Evolutionary conservation across 2,329 filamentous ascomycete species (phyloP).

Genomic region (Lachnellula arida): DNA sequence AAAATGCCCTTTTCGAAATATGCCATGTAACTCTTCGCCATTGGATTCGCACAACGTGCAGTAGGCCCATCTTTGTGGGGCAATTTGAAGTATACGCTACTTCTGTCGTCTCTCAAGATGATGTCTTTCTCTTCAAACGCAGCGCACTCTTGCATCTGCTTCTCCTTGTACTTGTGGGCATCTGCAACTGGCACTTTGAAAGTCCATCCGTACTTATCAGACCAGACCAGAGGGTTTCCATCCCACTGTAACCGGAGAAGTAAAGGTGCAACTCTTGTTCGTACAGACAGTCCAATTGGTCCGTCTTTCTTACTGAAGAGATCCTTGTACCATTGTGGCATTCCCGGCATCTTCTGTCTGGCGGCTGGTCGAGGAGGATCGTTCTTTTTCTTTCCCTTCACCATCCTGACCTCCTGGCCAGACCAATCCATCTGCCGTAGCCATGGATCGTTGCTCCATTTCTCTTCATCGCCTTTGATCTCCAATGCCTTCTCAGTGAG

Average conservation of each 20-base stretch:
- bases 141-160: conserved; percentile 69
- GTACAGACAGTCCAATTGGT: conserved; percentile 73
- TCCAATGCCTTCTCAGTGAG: conserved; percentile 74
- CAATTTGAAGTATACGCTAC: conserved; percentile 78
- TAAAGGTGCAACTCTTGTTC: conserved; percentile 82
- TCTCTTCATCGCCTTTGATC: conserved; percentile 62
- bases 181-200: conserved; percentile 69
- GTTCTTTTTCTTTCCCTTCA: conserved; percentile 82
- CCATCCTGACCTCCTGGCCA: conserved; percentile 85
- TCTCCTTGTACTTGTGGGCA: conserved; percentile 59
- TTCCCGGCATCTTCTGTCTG: conserved; percentile 88
- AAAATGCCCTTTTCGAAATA: conserved; percentile 90
- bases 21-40: conserved; percentile 84
- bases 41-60: conserved; percentile 77
- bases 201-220: conserved; percentile 87
- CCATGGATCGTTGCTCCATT: conserved; percentile 83
- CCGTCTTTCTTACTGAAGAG: conserved; percentile 66
- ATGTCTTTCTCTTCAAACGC: conserved; percentile 70
- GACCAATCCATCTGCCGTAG: conserved; percentile 92
- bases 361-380: conserved; percentile 73
- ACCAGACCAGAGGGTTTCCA: conserved; percentile 86
- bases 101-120: conserved; percentile 59
- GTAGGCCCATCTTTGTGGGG: conserved; percentile 93
- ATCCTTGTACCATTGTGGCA: conserved; percentile 95
- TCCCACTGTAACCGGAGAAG: conserved; percentile 85